These are phyloP conservation scores for Coemansia sp. DNA, from an alignment of 192 early-diverging fungal genomes.

Conservation along the genomic window DNA sequence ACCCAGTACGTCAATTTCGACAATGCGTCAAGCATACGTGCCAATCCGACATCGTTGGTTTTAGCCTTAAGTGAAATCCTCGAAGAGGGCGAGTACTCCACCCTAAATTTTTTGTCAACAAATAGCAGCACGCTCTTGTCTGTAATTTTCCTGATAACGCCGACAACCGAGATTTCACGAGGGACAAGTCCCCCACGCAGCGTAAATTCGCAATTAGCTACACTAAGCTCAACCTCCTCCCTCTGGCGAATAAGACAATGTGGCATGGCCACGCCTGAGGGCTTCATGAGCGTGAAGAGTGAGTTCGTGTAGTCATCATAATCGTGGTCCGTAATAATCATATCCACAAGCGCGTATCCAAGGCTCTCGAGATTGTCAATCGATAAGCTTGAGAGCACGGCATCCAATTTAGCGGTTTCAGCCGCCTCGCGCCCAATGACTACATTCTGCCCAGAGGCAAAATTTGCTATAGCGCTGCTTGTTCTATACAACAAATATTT, in stretches of 20 bases:
- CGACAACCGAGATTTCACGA: no score
- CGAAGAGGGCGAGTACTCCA: constrained; percentile 14
- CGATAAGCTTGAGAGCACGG: neutral
- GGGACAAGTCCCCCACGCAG: no score
- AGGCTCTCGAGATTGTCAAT: constrained; percentile 1
- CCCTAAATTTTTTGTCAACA: neutral
- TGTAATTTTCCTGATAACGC: neutral
- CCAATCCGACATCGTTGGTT: constrained; percentile 39
- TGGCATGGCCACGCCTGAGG: constrained; percentile 53
- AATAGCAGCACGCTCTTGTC: neutral
- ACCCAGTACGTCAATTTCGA: constrained; percentile 2
- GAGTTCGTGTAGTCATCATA: constrained; percentile 67
- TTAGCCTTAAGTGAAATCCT: neutral
- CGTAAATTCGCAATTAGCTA: no score
- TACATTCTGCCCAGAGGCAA: neutral
- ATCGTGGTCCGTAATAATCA: constrained; percentile 57
- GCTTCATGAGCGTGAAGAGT: constrained; percentile 63
- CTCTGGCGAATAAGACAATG: constrained; percentile 60
- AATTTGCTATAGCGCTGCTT: neutral
- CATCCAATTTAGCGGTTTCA: neutral
- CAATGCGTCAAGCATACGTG: constrained; percentile 43
- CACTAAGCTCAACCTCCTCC: constrained; percentile 62
- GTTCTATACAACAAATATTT: neutral
- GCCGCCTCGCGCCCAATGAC: neutral
- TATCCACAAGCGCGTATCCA: constrained; percentile 60